Conservation (phyloP, 1,284 basidiomycete species). For the Exobasidium cylindrosporum region DNA sequence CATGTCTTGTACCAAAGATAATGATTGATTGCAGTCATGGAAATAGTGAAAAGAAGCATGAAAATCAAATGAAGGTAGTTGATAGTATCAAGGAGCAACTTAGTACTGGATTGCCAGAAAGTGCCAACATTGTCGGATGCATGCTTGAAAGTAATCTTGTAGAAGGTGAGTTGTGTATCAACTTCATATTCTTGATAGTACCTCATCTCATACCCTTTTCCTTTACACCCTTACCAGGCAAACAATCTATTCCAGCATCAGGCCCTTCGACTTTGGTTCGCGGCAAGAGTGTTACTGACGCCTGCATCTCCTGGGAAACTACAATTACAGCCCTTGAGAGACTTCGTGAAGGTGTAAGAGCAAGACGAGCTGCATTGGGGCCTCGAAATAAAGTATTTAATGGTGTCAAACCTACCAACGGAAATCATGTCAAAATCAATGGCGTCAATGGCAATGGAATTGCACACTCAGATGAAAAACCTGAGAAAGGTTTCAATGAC, state of each 20-base stretch:
- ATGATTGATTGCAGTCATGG: constrained; percentile 79
- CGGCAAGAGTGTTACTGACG: constrained; percentile 51
- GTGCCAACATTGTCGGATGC: constrained; percentile 78
- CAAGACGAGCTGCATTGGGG: constrained; percentile 25
- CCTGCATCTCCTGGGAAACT: constrained; percentile 50
- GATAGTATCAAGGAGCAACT: constrained; percentile 59
- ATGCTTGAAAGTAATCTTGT: constrained; percentile 96
- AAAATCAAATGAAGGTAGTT: constrained; percentile 62
- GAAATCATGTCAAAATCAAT: neutral
- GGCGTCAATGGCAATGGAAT: constrained; percentile 24
- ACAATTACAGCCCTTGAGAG: constrained; percentile 43
- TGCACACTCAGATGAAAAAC: neutral
- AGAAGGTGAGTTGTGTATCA: constrained; percentile 52
- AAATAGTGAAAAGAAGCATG: constrained; percentile 64
- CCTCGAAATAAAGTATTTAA: constrained; percentile 20
- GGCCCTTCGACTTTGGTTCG: constrained; percentile 41
- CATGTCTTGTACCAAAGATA: constrained; percentile 39
- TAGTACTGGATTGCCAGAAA: constrained; percentile 19
- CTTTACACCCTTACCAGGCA: constrained; percentile 18
- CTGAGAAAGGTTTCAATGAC: constrained; percentile 37
- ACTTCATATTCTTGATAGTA: neutral
- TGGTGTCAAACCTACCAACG: constrained; percentile 19
- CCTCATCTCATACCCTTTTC: neutral
- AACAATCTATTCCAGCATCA: constrained; percentile 41
- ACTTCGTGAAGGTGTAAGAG: constrained; percentile 35